phyloP scores from a whole-genome alignment of 2,329 filamentous ascomycete genomes.

The Aspergillus sojae region DNA sequence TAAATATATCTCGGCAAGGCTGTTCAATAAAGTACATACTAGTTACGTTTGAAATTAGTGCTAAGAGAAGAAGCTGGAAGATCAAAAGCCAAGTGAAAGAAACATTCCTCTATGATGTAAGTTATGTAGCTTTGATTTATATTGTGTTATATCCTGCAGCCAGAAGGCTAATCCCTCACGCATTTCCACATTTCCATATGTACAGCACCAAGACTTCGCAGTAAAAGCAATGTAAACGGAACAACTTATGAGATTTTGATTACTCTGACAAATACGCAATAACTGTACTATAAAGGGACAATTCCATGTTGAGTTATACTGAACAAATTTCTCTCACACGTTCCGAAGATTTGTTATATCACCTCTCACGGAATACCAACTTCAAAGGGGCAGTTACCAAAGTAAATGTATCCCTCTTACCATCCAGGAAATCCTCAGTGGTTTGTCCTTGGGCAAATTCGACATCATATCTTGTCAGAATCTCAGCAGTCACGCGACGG shows the following conservation, averaged over 20 bases:
- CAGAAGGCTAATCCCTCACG: too few relatives aligned
- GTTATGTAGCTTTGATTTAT: too few relatives aligned
- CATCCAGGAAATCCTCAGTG: background rate
- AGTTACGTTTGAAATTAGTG: too few relatives aligned
- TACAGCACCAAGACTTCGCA: too few relatives aligned
- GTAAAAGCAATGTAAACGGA: too few relatives aligned
- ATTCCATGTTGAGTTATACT: background rate
- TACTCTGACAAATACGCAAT: background rate
- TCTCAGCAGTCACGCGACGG: constrained; percentile 15
- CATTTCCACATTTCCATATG: too few relatives aligned
- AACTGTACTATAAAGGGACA: background rate
- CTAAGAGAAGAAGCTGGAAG: too few relatives aligned
- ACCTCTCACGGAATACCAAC: background rate
- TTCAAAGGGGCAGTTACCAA: background rate
- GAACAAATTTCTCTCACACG: background rate
- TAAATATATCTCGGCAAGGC: too few relatives aligned
- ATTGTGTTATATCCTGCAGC: too few relatives aligned
- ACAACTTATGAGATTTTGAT: background rate
- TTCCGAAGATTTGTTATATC: background rate
- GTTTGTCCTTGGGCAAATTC: background rate
- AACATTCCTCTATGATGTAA: too few relatives aligned
- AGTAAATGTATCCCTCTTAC: background rate
- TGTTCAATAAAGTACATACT: too few relatives aligned
- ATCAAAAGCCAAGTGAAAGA: too few relatives aligned
- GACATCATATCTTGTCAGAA: background rate